phyloP scores from a whole-genome alignment of 306 rosid genomes.

The Prunus campanulata region DNA sequence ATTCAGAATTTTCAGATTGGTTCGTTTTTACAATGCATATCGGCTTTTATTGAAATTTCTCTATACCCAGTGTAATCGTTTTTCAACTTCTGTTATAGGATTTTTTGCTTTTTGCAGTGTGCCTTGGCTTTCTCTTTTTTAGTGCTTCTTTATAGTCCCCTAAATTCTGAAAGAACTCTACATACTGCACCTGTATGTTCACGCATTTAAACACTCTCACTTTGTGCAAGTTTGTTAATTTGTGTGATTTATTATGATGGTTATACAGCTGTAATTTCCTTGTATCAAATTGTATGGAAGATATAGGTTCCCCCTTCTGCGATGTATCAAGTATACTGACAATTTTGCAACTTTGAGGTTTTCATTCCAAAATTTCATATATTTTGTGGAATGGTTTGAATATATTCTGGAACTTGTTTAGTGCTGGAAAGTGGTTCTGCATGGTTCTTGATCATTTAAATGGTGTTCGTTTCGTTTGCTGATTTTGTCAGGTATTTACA shows the following conservation, averaged over 20 bases:
- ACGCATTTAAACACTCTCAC: not conserved
- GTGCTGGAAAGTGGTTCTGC: not conserved
- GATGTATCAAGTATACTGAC: not conserved
- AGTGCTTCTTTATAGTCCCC: not conserved
- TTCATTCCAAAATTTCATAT: not conserved
- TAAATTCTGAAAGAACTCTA: constrained; percentile 4
- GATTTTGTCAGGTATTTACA: not conserved
- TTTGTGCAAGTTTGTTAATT: not conserved
- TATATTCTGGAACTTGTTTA: not conserved
- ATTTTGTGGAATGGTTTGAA: not conserved
- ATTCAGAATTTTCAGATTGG: constrained; percentile 38
- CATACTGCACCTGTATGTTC: not conserved
- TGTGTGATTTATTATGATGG: not conserved
- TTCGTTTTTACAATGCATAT: constrained; percentile 37
- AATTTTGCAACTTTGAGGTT: not conserved
- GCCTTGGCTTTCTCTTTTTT: not conserved
- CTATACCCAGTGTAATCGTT: constrained; percentile 36
- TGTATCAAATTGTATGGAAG: not conserved
- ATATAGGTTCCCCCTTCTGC: not conserved
- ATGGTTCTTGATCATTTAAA: not conserved
- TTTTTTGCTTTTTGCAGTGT: not conserved
- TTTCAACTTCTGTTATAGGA: not conserved
- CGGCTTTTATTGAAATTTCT: constrained; percentile 25
- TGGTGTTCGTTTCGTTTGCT: not conserved
- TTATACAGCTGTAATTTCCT: too few relatives aligned